phyloP scores from a whole-genome alignment of 768 basidiomycete genomes.

The Leucocoprinus birnbaumii region DNA sequence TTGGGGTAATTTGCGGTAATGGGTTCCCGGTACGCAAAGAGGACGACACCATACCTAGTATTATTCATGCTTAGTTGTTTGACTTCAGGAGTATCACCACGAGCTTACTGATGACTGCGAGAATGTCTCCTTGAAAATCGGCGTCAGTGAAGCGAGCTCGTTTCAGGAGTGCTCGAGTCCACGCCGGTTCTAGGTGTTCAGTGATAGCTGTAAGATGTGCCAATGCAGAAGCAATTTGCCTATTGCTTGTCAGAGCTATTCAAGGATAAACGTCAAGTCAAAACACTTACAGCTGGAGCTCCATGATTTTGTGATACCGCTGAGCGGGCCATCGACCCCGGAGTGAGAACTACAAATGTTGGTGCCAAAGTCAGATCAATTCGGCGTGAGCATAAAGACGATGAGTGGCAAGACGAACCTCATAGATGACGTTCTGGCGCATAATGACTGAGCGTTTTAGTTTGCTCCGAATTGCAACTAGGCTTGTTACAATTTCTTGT shows the following conservation, averaged over 20 bases:
- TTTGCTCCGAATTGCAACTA: slow-evolving; percentile 76
- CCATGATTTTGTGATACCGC: slow-evolving; percentile 66
- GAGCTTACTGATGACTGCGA: slow-evolving; percentile 72
- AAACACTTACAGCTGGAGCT: slow-evolving; percentile 59
- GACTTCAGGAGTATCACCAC: background rate
- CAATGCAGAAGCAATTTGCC: slow-evolving; percentile 66
- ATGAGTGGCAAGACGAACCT: slow-evolving; percentile 37
- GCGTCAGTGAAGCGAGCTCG: slow-evolving; percentile 75
- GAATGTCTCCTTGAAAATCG: slow-evolving; percentile 80
- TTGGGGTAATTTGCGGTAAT: slow-evolving; percentile 85
- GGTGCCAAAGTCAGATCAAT: slow-evolving; percentile 5
- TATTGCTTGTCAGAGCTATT: slow-evolving; percentile 21
- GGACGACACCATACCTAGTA: slow-evolving; percentile 70
- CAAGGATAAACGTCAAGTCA: background rate
- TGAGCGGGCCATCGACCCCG: slow-evolving; percentile 79
- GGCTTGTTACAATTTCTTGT: slow-evolving; percentile 53
- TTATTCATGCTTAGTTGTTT: no score
- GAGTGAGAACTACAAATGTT: slow-evolving; percentile 63
- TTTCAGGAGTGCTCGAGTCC: slow-evolving; percentile 74
- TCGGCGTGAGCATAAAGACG: background rate
- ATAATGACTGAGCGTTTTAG: slow-evolving; percentile 57
- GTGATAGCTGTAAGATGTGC: slow-evolving; percentile 74
- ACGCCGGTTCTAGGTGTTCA: slow-evolving; percentile 69
- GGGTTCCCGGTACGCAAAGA: slow-evolving; percentile 71
- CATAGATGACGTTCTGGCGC: slow-evolving; percentile 61